These are phyloP conservation scores for Jamesozyma spencerorum DNA, from an alignment of 805 yeast genomes.

Conservation along the genomic window DNA sequence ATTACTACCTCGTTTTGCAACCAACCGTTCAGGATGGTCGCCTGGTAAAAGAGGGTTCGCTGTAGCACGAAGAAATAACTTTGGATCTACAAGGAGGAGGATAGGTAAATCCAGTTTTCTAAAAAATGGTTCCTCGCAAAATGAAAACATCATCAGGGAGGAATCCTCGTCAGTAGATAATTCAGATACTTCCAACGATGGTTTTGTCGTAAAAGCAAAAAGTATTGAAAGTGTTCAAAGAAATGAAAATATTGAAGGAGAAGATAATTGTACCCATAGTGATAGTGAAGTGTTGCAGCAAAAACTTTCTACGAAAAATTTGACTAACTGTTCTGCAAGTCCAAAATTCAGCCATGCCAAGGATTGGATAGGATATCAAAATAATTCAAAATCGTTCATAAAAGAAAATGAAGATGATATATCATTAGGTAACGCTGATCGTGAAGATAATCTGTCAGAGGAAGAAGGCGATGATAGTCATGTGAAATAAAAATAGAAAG, in stretches of 20 bases:
- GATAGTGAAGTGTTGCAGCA: constrained; percentile 13
- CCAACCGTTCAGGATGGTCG: constrained; percentile 6
- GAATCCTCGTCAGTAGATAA: constrained; percentile 16
- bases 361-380: constrained; percentile 14
- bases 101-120: constrained; percentile 16
- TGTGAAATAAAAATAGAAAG: too few relatives aligned
- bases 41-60: constrained; percentile 9
- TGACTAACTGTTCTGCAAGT: constrained; percentile 2
- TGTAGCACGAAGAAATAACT: constrained; percentile 9
- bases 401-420: constrained; percentile 14
- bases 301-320: too few relatives aligned
- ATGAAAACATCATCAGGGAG: constrained; percentile 27
- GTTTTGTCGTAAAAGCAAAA: not conserved
- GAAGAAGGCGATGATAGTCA: constrained; percentile 1
- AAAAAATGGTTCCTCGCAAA: constrained; percentile 11
- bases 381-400: constrained; percentile 11
- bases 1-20: constrained; percentile 18
- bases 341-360: constrained; percentile 15
- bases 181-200: constrained; percentile 3
- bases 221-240: constrained; percentile 2
- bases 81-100: constrained; percentile 14
- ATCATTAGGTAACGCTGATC: constrained; percentile 19
- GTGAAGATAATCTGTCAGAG: constrained; percentile 18
- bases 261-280: constrained; percentile 5
- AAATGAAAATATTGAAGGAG: constrained; percentile 1